Percentiles rank a stretch among this genome's conserved stretches.
phyloP scores from a whole-genome alignment of 768 basidiomycete species.

The Pisolithus tinctorius region DNA sequence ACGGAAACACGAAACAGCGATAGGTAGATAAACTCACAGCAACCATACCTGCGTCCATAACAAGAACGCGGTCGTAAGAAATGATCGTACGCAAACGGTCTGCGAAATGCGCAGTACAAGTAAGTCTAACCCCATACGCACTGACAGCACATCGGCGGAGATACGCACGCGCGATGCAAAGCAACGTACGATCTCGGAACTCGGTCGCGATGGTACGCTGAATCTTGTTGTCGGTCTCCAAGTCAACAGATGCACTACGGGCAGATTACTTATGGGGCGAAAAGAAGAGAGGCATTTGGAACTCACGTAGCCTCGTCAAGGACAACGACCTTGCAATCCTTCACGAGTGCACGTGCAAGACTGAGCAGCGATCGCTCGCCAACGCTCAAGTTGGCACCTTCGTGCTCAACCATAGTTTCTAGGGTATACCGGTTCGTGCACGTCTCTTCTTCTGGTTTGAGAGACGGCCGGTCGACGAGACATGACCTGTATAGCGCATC shows the following conservation, averaged over 20 bases:
- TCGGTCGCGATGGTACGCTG: conserved; percentile 37
- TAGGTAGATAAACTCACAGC: conserved; percentile 30
- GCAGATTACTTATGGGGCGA: conserved; percentile 2
- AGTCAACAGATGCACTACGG: conserved; percentile 29
- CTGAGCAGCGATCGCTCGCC: conserved; percentile 44
- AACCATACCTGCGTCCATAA: conserved; percentile 58
- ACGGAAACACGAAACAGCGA: background rate
- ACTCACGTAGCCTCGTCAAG: conserved; percentile 36
- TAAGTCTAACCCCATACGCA: background rate
- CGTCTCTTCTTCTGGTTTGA: conserved; percentile 5
- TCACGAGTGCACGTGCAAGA: conserved; percentile 48
- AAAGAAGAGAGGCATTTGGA: conserved; percentile 18
- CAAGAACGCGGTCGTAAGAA: conserved; percentile 62
- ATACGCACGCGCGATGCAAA: conserved; percentile 39
- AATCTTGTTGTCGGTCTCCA: conserved; percentile 49
- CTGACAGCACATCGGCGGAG: conserved; percentile 17
- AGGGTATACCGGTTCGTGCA: conserved; percentile 37
- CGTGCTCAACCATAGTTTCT: conserved; percentile 45
- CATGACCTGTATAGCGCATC: conserved; percentile 64
- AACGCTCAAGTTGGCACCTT: conserved; percentile 45
- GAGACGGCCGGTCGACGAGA: conserved; percentile 26
- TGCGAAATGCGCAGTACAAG: background rate
- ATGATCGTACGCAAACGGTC: conserved; percentile 47
- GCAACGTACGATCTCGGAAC: conserved; percentile 43
- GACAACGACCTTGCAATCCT: conserved; percentile 41